Evolutionary conservation across 2,329 filamentous ascomycete genomes (phyloP).

Genomic region (Phyllosticta citribraziliensis): DNA sequence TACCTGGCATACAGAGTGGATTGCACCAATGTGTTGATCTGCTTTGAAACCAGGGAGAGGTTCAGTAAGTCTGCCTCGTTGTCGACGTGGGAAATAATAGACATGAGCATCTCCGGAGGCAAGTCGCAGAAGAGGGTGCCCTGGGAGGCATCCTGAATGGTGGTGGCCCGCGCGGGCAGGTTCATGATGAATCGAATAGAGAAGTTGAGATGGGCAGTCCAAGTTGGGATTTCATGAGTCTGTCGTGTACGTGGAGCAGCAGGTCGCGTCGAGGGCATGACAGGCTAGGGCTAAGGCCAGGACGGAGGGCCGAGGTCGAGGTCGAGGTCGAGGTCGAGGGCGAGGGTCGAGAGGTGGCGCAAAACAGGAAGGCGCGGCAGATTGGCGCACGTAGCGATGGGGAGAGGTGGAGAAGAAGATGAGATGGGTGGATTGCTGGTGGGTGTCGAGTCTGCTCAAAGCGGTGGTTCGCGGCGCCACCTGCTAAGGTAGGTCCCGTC

Average conservation of each 20-base stretch:
- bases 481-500: too few species aligned
- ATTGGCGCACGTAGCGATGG: too few species aligned
- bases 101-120: conserved; percentile 5
- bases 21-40: neutral
- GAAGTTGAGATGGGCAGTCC: neutral
- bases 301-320: too few species aligned
- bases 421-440: too few species aligned
- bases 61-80: conserved; percentile 1
- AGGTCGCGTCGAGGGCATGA: neutral
- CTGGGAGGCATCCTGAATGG: neutral
- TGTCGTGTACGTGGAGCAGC: neutral
- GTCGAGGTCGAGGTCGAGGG: too few species aligned
- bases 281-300: too few species aligned
- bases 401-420: too few species aligned
- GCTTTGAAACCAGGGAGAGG: conserved; percentile 6
- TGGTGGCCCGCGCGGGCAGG: neutral
- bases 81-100: conserved; percentile 1
- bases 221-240: neutral
- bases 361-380: too few species aligned
- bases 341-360: too few species aligned
- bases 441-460: too few species aligned
- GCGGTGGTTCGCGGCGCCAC: too few species aligned
- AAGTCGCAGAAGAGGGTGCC: neutral
- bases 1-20: conserved; percentile 1
- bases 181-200: neutral